phyloP scores from a whole-genome alignment of 2,329 filamentous ascomycete genomes.

The Curvularia spicifera region DNA sequence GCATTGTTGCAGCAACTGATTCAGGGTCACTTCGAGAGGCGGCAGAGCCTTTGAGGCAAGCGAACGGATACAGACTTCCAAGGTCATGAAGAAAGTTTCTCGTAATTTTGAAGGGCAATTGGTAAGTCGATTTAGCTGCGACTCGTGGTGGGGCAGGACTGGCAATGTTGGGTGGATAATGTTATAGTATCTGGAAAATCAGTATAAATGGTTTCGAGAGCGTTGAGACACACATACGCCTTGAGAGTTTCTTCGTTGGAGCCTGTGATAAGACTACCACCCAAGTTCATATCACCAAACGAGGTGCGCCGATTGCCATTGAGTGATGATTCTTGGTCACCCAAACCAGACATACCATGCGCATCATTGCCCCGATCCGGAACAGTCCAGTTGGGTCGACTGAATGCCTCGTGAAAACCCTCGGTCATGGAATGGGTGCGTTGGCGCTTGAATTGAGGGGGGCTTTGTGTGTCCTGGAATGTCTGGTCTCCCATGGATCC shows the following conservation, averaged over 20 bases:
- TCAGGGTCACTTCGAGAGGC: conserved; percentile 32
- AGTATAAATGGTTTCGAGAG: conserved; percentile 9
- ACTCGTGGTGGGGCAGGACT: conserved; percentile 42
- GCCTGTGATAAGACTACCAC: conserved; percentile 43
- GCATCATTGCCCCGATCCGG: conserved; percentile 46
- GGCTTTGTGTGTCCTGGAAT: conserved; percentile 39
- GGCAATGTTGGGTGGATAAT: conserved; percentile 47
- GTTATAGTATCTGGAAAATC: conserved; percentile 43
- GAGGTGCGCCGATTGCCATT: conserved; percentile 46
- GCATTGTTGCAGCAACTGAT: conserved; percentile 40
- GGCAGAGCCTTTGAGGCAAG: conserved; percentile 39
- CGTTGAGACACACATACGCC: conserved; percentile 33
- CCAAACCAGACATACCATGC: conserved; percentile 30
- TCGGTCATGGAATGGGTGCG: conserved; percentile 50
- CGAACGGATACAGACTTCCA: conserved; percentile 45
- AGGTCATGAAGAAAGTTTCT: conserved; percentile 45
- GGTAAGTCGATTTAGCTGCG: conserved; percentile 43
- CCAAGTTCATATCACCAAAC: conserved; percentile 45
- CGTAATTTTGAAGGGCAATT: conserved; percentile 45
- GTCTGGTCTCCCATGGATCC: conserved; percentile 37
- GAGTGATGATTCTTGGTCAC: conserved; percentile 36
- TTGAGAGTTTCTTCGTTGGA: conserved; percentile 46
- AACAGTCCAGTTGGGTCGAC: conserved; percentile 42
- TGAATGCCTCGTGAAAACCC: conserved; percentile 42
- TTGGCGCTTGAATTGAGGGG: conserved; percentile 44